A percentile compares a stretch with the other conserved stretches of the same genome.
phyloP scores from a whole-genome alignment of 78 protist species.

The Dictyostelium brefeldianum region DNA sequence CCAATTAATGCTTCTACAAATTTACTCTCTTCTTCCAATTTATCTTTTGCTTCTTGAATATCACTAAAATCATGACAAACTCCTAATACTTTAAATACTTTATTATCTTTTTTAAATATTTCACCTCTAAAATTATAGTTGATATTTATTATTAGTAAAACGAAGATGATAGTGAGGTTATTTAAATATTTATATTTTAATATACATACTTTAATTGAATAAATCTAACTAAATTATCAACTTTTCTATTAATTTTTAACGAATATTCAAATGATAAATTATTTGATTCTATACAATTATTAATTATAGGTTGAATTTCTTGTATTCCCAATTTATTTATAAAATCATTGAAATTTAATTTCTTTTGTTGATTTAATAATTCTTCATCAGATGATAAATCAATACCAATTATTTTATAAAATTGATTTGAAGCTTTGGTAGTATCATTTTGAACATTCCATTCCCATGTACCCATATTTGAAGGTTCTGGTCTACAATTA shows the following conservation, averaged over 20 bases:
- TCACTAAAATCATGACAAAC: constrained; percentile 53
- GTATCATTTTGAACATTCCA: constrained; percentile 9
- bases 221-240: constrained; percentile 19
- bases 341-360: constrained; percentile 9
- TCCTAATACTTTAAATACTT: constrained; percentile 24
- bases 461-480: constrained; percentile 63
- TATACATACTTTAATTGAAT: constrained; percentile 7
- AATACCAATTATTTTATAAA: constrained; percentile 35
- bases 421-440: constrained; percentile 51
- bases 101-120: neutral
- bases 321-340: neutral
- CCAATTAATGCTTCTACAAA: constrained; percentile 64
- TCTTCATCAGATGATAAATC: neutral
- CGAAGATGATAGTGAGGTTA: too few species aligned
- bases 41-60: constrained; percentile 52
- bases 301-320: constrained; percentile 9
- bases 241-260: constrained; percentile 22
- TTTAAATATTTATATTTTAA: neutral
- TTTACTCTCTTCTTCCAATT: constrained; percentile 51
- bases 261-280: constrained; percentile 39
- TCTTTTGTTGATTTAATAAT: neutral
- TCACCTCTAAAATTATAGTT: constrained; percentile 11
- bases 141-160: too few species aligned
- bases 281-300: neutral
- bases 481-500: constrained; percentile 36